Evolutionary conservation across 768 basidiomycete species (phyloP), one percentile per base, ranked within the genome.

Genomic region (Lanmaoa pseudosensibilis): DNA sequence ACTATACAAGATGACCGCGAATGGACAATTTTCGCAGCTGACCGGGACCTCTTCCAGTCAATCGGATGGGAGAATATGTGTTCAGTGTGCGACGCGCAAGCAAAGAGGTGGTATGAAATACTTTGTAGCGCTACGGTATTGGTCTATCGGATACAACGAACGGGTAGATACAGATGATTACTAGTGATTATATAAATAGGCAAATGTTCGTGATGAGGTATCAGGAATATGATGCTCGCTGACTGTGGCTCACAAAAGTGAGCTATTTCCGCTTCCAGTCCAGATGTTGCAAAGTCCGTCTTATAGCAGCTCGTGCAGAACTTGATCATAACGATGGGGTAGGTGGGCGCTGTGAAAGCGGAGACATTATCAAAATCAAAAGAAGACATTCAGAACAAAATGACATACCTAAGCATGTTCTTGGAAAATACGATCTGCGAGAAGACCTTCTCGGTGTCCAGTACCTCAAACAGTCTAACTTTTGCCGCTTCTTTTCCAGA

Each of bases 291-390:
- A 56, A 45, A 36, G 27, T 47, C 36, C 19, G 40, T 75, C 66
- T 51, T 46, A 87, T 36, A 87, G 69, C 38, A 90, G 70, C 65
- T 90, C 87, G 58, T 90, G 86, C 46, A 92, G 67, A 33, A 85
- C 84, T 55, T 79, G 78, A 65, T 92, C 91, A 62, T 93, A 93
- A 61, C 87, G 85, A 65, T 93, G 85, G 21, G 91, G 89, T 73
- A 91, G 73, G 68, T 92, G 90, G 11, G 89, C 83, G 64, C 86
- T 87, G 60, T 27, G 56, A 33, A 37, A 41, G 34, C 15, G 23
- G 40, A 48, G 65, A 61, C 9, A 15, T 48, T 5, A 46, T 33
- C 40, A 21, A 44, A n/a, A 54, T 18, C 8, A 37, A 37, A 49
- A 38, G 27, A 46, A 38, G 9, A 45, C 1, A 15, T 11, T n/a